Percentiles rank a stretch among this genome's conserved stretches.
These are phyloP conservation scores for Globisporangium paroecandrum DNA, from an alignment of 352 stramenopile genomes.

Conservation along the genomic window DNA sequence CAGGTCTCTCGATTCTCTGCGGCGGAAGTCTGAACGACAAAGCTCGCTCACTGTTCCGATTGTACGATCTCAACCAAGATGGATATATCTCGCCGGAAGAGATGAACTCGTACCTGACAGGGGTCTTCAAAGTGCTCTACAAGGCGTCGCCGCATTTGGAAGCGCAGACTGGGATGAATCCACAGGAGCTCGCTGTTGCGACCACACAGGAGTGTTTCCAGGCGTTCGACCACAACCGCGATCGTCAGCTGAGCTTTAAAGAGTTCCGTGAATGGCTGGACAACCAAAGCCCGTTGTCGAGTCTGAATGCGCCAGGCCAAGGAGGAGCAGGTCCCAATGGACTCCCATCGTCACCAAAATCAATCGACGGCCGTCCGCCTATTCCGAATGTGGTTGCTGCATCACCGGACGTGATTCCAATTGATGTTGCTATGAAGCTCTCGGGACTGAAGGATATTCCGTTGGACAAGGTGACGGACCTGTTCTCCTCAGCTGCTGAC, in stretches of 20 bases:
- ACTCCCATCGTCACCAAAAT: neutral
- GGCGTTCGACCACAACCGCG: slow-evolving; percentile 70
- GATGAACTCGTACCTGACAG: slow-evolving; percentile 81
- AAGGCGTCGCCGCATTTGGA: slow-evolving; percentile 70
- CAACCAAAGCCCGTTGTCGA: slow-evolving; percentile 37
- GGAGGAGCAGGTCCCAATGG: neutral
- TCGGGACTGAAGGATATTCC: slow-evolving; percentile 62
- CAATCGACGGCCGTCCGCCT: neutral
- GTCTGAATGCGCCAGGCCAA: neutral
- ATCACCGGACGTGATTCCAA: slow-evolving; percentile 38
- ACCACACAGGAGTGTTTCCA: slow-evolving; percentile 81
- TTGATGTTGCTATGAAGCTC: slow-evolving; percentile 70
- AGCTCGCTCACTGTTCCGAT: slow-evolving; percentile 70
- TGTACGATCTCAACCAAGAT: slow-evolving; percentile 84
- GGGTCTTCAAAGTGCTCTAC: slow-evolving; percentile 86
- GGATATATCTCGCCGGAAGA: slow-evolving; percentile 77
- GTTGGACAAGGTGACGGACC: slow-evolving; percentile 52
- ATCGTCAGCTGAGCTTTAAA: slow-evolving; percentile 73
- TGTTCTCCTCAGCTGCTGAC: slow-evolving; percentile 52
- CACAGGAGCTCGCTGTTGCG: slow-evolving; percentile 60
- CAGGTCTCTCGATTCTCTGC: slow-evolving; percentile 86
- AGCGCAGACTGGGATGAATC: slow-evolving; percentile 46
- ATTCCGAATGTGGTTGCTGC: slow-evolving; percentile 1
- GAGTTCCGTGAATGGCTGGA: slow-evolving; percentile 81
- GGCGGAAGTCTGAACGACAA: slow-evolving; percentile 71